Evolutionary conservation across 352 stramenopile species (phyloP).

Genomic region (Phytophthora sp.): DNA sequence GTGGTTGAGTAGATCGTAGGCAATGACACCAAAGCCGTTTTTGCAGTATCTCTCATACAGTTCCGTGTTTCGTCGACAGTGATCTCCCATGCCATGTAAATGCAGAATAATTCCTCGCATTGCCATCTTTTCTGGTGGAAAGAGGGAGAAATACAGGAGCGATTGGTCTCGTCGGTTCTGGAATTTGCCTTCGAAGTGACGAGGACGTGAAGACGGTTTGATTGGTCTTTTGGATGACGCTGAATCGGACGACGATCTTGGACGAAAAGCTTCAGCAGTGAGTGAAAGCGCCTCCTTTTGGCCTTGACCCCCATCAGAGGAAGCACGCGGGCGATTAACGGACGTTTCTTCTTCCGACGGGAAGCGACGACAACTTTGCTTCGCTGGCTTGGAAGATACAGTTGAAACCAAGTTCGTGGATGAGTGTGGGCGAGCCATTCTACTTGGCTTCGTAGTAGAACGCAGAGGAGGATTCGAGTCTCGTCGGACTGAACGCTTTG

Average conservation of each 20-base stretch:
- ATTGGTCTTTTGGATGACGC: slow-evolving; percentile 9
- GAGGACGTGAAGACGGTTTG: slow-evolving; percentile 24
- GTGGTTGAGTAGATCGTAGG: slow-evolving; percentile 65
- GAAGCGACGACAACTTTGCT: slow-evolving; percentile 9
- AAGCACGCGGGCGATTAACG: slow-evolving; percentile 14
- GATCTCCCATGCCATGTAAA: slow-evolving; percentile 68
- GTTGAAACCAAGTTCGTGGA: slow-evolving; percentile 10
- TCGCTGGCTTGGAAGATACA: slow-evolving; percentile 10
- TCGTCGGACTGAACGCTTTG: slow-evolving; percentile 6
- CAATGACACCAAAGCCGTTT: slow-evolving; percentile 58
- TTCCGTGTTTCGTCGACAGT: slow-evolving; percentile 54
- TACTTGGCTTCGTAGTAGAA: neutral
- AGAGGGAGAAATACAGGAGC: slow-evolving; percentile 65
- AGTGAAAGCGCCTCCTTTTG: slow-evolving; percentile 5
- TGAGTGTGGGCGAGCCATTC: slow-evolving; percentile 20
- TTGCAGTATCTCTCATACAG: slow-evolving; percentile 56
- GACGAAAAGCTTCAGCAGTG: slow-evolving; percentile 19
- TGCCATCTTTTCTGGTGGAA: slow-evolving; percentile 42
- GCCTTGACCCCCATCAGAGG: slow-evolving; percentile 19
- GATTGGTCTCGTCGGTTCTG: slow-evolving; percentile 52
- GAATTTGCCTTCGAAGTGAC: slow-evolving; percentile 53
- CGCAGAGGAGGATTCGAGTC: slow-evolving; percentile 10
- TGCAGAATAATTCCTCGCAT: slow-evolving; percentile 62
- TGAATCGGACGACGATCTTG: slow-evolving; percentile 27
- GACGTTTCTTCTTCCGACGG: slow-evolving; percentile 16